A percentile compares a stretch with the other conserved stretches of the same genome.
Conservation (phyloP, 176 grass and related monocot genomes). For the Bromus sterilis region DNA sequence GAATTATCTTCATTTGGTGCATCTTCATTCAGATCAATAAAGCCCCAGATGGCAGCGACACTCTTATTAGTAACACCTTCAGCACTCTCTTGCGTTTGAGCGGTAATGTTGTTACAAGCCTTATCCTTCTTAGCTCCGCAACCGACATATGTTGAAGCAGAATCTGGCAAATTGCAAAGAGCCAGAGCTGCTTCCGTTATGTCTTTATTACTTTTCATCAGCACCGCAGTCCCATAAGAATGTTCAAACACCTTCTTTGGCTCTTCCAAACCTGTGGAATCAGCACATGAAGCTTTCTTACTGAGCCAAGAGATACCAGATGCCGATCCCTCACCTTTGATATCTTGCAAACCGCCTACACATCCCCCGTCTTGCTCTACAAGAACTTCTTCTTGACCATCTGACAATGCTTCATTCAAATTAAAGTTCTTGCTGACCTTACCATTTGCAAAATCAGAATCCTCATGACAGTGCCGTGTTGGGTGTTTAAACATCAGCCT, state of each 20-base stretch:
- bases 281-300: background rate
- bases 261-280: background rate
- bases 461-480: background rate
- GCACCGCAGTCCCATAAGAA: background rate
- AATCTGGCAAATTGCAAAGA: background rate
- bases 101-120: background rate
- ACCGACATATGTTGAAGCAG: background rate
- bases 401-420: conserved; percentile 14
- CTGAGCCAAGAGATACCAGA: background rate
- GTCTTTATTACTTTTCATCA: background rate
- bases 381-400: background rate
- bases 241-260: background rate
- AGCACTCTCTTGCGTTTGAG: background rate
- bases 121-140: background rate
- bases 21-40: conserved; percentile 11
- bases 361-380: background rate
- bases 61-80: background rate
- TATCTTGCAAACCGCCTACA: background rate
- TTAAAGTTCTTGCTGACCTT: conserved; percentile 14
- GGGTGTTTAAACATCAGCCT: background rate
- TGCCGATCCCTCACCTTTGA: conserved; percentile 1
- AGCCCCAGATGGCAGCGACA: background rate
- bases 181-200: background rate
- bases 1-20: conserved; percentile 5
- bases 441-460: background rate